Evolutionary conservation across 495 filamentous ascomycete genomes (phyloP), one percentile per base, ranked within the genome.

Genomic region (Daldinia bambusicola): DNA sequence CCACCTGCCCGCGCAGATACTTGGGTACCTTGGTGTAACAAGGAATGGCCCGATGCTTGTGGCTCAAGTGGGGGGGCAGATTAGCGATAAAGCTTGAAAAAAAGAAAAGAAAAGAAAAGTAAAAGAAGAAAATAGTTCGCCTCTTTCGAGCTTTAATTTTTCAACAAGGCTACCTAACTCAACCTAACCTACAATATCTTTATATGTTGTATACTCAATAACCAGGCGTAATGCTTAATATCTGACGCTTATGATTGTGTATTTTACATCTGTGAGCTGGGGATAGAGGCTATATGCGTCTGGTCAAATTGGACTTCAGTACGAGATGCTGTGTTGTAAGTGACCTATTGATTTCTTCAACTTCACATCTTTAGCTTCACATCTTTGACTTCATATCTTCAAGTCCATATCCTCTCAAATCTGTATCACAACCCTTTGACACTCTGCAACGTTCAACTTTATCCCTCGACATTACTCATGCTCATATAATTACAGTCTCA

Each of bases 81-180:
- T 70, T 60, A 36, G 45, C 61, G 61, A 66, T 61, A 59, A 43
- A 34, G n/a, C 50, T 69, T 58, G 43, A 13, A 31, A 60, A 59
- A 53, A 53, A 65, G 16, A 62, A 20, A 55, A 18, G 34, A n/a
- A 53, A 32, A 53, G 31, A 13, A 32, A 30, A 13, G 2, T 9
- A 52, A 5, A 22, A 16, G 34, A 20, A 60, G 51, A 43, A n/a
- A 14, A 37, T 36, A 55, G 52, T 12, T 31, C 50, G 10, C 12
- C 26, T 30, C 13, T 10, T 13, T 30, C 20, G 50, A 30, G 50
- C 1, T n/a, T 9, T 51, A 53, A 45, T 53, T 38, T 36, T 52
- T 51, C 6, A 48, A 48, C 38, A n/a, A n/a, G n/a, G n/a, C 51
- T n/a, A 56, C 26, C 26, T 36, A 6, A 48, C 9, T 32, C 3